Evolutionary conservation across 371 early-diverging fungal species (phyloP), one percentile per base, ranked within the genome.

Genomic region (Globomyces sp.): DNA sequence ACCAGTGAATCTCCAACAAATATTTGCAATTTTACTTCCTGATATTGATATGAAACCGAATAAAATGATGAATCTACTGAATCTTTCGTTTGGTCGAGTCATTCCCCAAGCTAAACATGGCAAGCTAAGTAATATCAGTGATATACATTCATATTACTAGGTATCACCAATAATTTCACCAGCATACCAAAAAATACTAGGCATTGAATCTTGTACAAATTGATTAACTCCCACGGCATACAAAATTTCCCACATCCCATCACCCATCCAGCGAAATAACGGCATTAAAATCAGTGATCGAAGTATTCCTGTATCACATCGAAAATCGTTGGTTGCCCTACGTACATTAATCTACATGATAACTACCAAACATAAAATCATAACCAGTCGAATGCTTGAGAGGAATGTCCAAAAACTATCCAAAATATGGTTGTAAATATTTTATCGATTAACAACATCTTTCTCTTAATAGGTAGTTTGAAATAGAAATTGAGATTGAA

Each of bases 331-430:
- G 10, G 24, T 24, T 24, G 24, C 24, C 24, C 24, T 24, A 24
- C 24, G 24, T 24, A 24, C 24, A 24, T 24, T 24, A 24, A 24
- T 24, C 24, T 24, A 24, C 24, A 24, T 24, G 24, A 24, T 24
- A 55, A 9, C 8, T 9, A 8, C 55, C 55, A 55, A 36, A 55
- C 6, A 39, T 55, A 55, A 3, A 55, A n/a, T 4, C 40, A 42
- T 37, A 55, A 39, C 55, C 55, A 55, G 40, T 55, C 55, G 40
- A 55, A 55, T 39, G 55, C 9, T 40, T 55, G 55, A 11, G 55
- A 55, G 13, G 8, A 55, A 39, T 55, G 55, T 4, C 55, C 55
- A 55, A 55, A 55, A 4, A 55, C 9, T 55, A 40, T 39, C 55
- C 55, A 55, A 3, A 55, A 40, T 6, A 55, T 39, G 36, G 55